Evolutionary conservation across 139 green algal genomes (phyloP), one percentile per base, ranked within the genome.

Genomic region (Tetraselmis chui): DNA sequence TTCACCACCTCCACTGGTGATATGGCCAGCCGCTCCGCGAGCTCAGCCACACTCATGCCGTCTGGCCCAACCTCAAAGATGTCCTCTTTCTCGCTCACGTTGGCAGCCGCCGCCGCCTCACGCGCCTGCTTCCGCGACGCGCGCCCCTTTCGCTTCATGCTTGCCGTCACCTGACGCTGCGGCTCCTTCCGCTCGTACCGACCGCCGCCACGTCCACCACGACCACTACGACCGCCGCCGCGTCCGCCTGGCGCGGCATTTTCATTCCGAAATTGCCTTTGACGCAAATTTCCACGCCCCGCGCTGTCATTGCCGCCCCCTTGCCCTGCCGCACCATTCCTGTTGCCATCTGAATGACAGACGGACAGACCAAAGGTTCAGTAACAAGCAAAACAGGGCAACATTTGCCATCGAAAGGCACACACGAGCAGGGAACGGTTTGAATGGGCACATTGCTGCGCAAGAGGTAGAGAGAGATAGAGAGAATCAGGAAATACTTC

Each of bases 61-160:
- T 96, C 92, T 0, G 92, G 76, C 1, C 92, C 92, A 2, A 98
- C 92, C 85, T 98, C 96, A 28, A 99, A 94, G 74, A 99, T 98
- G 82, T 99, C 96, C 86, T 98, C 91, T 29, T 81, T 81, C 30
- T 92, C 87, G 23, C 77, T 74, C 31, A 80, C 78, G 26, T 83
- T 24, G 1, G 30, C 29, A 2, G 81, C 83, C 1, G 81, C 87
- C 58, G 88, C 89, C 11, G 82, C 81, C n/a, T 90, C 84, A 2
- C 90, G 88, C 78, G 86, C 85, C 82, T 75, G n/a, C 58, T 87
- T 85, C 29, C 89, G 85, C n/a, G 75, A 82, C 81, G 89, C 84
- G 29, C 90, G 83, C 2, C 88, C 89, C 32, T 87, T 86, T 2
- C 92, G 86, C 78, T 2, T 59, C 27, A 89, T 74, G 80, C 85